These are phyloP conservation scores for Mercurialis annua DNA, from an alignment of 345 rosid species.

Conservation along the genomic window DNA sequence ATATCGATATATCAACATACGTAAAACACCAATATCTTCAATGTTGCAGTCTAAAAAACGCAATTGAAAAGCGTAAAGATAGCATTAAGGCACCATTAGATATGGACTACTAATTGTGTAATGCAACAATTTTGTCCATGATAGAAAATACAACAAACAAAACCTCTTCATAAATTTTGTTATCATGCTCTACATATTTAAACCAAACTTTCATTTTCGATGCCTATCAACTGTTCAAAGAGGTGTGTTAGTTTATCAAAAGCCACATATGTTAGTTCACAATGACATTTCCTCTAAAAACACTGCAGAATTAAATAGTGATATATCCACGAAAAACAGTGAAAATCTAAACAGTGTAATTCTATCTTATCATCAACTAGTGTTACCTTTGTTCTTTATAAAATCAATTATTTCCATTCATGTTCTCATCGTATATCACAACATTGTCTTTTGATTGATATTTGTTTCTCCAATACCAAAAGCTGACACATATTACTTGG, in stretches of 20 bases:
- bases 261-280: not conserved
- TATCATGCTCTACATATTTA: too few relatives aligned
- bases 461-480: constrained; percentile 1
- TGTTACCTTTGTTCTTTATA: not conserved
- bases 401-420: not conserved
- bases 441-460: not conserved
- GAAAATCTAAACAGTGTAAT: not conserved
- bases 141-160: too few relatives aligned
- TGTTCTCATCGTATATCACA: not conserved
- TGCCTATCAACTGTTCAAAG: not conserved
- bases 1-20: not conserved
- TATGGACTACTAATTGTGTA: not conserved
- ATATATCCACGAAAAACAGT: not conserved
- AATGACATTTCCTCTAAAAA: not conserved
- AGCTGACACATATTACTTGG: not conserved
- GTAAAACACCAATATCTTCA: not conserved
- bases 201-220: too few relatives aligned
- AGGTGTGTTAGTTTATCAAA: not conserved
- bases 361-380: too few relatives aligned
- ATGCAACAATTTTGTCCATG: not conserved
- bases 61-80: not conserved
- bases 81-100: not conserved
- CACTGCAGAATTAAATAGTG: not conserved
- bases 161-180: too few relatives aligned
- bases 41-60: not conserved